Percentiles rank a stretch among this genome's conserved stretches.
These are phyloP conservation scores for Xylaria sp. DNA, from an alignment of 2,329 filamentous ascomycete genomes.

Conservation along the genomic window DNA sequence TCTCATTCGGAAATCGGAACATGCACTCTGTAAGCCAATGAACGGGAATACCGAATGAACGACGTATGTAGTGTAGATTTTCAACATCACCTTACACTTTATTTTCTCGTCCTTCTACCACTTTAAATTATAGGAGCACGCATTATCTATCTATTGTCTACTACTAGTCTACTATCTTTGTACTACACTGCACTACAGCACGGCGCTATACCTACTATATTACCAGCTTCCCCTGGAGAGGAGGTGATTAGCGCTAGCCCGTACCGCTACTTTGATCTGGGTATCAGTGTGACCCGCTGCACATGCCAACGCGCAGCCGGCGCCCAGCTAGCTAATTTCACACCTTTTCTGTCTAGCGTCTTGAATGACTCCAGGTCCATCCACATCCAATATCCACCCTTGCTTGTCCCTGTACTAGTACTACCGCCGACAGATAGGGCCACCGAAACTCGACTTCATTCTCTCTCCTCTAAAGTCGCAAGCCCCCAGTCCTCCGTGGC, in stretches of 20 bases:
- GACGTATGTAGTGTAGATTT: neutral
- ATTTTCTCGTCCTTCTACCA: neutral
- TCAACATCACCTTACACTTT: neutral
- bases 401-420: conserved; percentile 14
- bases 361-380: neutral
- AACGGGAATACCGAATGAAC: conserved; percentile 12
- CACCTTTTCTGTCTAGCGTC: neutral
- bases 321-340: conserved; percentile 23
- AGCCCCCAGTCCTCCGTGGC: neutral
- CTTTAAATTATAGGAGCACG: neutral
- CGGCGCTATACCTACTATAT: neutral
- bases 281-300: conserved; percentile 23
- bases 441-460: conserved; percentile 23
- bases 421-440: conserved; percentile 24
- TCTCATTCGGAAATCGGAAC: conserved; percentile 35
- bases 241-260: neutral
- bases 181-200: neutral
- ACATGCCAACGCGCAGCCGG: conserved; percentile 23
- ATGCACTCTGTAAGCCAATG: conserved; percentile 1
- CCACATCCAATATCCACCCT: conserved; percentile 17
- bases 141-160: conserved; percentile 1
- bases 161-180: neutral
- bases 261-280: neutral
- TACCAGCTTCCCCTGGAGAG: neutral
- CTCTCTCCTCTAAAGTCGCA: neutral